Conservation (phyloP, 2,329 filamentous ascomycete species). For the Ophiostoma sp. region DNA sequence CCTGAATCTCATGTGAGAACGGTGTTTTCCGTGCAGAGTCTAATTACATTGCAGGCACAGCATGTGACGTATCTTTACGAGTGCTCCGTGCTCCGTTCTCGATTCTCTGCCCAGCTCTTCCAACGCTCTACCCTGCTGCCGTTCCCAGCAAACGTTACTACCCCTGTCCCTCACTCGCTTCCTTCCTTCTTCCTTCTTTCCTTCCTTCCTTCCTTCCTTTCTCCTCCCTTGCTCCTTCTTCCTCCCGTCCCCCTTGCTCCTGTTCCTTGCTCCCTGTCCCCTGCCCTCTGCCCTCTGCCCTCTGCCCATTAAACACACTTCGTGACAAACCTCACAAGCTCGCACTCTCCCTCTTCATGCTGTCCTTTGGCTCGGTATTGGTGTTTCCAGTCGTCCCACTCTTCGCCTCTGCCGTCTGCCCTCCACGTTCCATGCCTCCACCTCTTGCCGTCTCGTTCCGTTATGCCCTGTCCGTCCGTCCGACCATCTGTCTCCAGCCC, state of each 20-base stretch:
- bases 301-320: too few species aligned
- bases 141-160: background rate
- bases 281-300: too few species aligned
- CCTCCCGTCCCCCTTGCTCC: too few species aligned
- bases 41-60: background rate
- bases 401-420: background rate
- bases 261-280: too few species aligned
- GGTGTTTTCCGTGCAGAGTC: background rate
- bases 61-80: slow-evolving; percentile 1
- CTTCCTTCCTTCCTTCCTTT: slow-evolving; percentile 1
- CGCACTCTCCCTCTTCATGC: too few species aligned
- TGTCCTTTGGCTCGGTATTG: too few species aligned
- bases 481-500: too few species aligned
- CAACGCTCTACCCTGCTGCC: background rate
- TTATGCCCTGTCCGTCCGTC: background rate
- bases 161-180: background rate
- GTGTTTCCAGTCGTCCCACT: background rate
- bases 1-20: slow-evolving; percentile 16
- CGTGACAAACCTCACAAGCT: too few species aligned
- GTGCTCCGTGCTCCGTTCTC: too few species aligned
- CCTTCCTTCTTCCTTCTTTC: background rate
- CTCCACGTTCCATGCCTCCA: slow-evolving; percentile 16
- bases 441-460: slow-evolving; percentile 11
- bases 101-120: background rate
- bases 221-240: background rate